Evolutionary conservation across 495 filamentous ascomycete genomes (phyloP), one percentile per base, ranked within the genome.

Genomic region (Chaetomidium leptoderma): DNA sequence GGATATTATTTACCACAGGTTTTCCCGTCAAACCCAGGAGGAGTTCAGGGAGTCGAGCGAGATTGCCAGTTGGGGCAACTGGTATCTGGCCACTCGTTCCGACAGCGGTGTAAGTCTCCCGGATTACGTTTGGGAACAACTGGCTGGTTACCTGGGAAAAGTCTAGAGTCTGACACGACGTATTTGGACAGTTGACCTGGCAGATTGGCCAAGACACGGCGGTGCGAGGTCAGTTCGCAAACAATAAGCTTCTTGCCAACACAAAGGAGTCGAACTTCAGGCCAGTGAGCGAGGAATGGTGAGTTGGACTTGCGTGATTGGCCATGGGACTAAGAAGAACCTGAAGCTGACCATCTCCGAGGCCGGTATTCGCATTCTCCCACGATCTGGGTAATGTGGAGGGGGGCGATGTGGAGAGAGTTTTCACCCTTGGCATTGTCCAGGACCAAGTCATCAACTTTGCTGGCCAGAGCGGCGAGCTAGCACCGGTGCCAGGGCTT

Each of bases 351-450:
- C 46, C 11, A 49, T n/a, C n/a, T n/a, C 10, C 10, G 30, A 79
- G 77, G 74, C 92, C 92, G 0, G 88, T 95, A 13, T 96, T 97
- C 74, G 91, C 87, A 0, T 95, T 95, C 66, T 81, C 88, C 23
- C 92, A 93, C 64, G 80, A 85, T 17, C 86, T 96, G 67, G 77
- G 76, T 10, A 63, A 67, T 30, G 68, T 80, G 27, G 59, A 65
- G 11, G 45, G 30, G 0, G 52, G 53, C 4, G 57, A 63, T 0
- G 66, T 71, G 4, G 76, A 70, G 29, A 76, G 71, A 14, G 74
- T 90, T n/a, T 95, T 91, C 64, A 92, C 89, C 3, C 80, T 97
- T 55, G 86, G 89, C 26, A 77, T 92, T 48, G 82, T 86, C 37
- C 92, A 70, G 65, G 76, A 88, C 21, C 83, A 88, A 2, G 87